Evolutionary conservation across 2,329 filamentous ascomycete genomes (phyloP).

Genomic region (Akanthomyces lecanii): DNA sequence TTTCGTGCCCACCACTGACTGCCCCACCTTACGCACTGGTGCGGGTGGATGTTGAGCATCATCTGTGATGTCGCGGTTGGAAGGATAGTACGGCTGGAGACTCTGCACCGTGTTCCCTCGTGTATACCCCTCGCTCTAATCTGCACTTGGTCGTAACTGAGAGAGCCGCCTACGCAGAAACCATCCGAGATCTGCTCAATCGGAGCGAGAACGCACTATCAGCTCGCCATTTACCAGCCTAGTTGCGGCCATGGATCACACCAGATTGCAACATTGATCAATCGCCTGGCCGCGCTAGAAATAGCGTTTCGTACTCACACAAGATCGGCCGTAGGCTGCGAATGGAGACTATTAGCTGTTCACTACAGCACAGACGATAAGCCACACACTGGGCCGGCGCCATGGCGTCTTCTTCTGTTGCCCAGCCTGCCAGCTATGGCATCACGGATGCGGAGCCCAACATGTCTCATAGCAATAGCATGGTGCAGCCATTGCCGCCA

Average conservation of each 20-base stretch:
- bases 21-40: conserved; percentile 9
- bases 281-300: conserved; percentile 5
- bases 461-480: not conserved
- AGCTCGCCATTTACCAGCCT: not conserved
- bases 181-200: not conserved
- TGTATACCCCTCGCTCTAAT: not conserved
- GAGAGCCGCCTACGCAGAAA: not conserved
- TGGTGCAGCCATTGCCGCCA: conserved; percentile 23
- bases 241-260: conserved; percentile 11
- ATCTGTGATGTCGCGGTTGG: not conserved
- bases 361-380: not conserved
- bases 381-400: not conserved
- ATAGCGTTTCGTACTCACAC: not conserved
- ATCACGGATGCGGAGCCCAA: not conserved
- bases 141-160: too few relatives aligned
- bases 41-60: not conserved
- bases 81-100: not conserved
- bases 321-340: not conserved
- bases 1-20: not conserved
- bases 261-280: conserved; percentile 1
- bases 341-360: not conserved
- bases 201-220: not conserved
- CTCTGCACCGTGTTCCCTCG: not conserved
- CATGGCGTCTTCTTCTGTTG: conserved; percentile 14
- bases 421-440: conserved; percentile 6